These are phyloP conservation scores for Russula foetens DNA, from an alignment of 768 basidiomycete genomes.

Conservation along the genomic window DNA sequence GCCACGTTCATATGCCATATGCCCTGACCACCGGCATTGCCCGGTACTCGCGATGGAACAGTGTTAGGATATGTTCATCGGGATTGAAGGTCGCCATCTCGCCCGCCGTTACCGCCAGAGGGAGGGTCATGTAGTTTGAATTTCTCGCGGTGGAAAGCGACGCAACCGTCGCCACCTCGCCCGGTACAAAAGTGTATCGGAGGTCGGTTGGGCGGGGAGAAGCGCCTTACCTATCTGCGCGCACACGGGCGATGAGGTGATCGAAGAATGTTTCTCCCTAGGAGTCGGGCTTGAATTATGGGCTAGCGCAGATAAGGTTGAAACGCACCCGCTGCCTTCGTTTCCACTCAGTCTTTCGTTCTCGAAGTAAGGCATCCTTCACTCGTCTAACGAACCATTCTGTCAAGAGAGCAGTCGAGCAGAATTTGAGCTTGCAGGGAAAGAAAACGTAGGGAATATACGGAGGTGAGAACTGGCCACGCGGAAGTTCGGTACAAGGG, in stretches of 20 bases:
- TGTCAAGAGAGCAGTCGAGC: background rate
- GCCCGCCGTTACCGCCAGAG: constrained; percentile 88
- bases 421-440: background rate
- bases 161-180: constrained; percentile 84
- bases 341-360: constrained; percentile 66
- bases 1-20: constrained; percentile 85
- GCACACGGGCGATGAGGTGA: constrained; percentile 67
- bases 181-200: constrained; percentile 34
- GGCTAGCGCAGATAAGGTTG: background rate
- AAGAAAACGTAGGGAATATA: background rate
- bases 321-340: constrained; percentile 55
- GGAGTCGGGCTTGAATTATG: constrained; percentile 2
- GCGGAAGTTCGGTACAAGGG: background rate
- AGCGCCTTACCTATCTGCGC: constrained; percentile 44
- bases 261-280: constrained; percentile 79
- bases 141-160: constrained; percentile 89
- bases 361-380: constrained; percentile 28
- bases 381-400: background rate
- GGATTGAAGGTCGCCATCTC: constrained; percentile 84
- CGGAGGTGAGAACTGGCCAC: background rate
- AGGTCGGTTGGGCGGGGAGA: background rate
- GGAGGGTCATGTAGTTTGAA: constrained; percentile 79
- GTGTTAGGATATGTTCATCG: constrained; percentile 66
- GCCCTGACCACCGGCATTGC: constrained; percentile 59
- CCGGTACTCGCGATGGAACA: constrained; percentile 68